Evolutionary conservation across 768 basidiomycete genomes (phyloP).

Genomic region (Auricularia sp.): DNA sequence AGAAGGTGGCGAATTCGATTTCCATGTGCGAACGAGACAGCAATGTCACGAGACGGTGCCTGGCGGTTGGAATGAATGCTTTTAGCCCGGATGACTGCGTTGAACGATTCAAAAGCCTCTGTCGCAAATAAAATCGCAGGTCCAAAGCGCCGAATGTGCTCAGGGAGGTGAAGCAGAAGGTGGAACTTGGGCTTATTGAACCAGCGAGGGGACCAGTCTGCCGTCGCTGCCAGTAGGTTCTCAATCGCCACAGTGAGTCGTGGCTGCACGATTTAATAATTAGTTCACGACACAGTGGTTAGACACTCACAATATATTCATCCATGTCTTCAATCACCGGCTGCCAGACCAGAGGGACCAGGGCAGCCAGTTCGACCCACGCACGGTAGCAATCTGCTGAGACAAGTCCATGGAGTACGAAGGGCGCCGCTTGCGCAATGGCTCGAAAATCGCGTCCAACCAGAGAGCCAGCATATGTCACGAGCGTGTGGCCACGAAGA

Average conservation of each 20-base stretch:
- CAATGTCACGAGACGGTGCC: conserved; percentile 25
- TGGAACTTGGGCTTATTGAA: conserved; percentile 39
- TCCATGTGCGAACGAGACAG: conserved; percentile 11
- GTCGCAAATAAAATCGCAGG: conserved; percentile 35
- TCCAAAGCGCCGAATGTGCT: conserved; percentile 29
- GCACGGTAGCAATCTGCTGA: neutral
- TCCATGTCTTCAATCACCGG: neutral
- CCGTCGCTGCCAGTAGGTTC: conserved; percentile 25
- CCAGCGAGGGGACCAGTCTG: conserved; percentile 21
- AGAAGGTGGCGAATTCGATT: conserved; percentile 20
- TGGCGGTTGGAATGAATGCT: conserved; percentile 27
- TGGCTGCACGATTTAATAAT: conserved; percentile 11
- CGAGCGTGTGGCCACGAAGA: conserved; percentile 22
- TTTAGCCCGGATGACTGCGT: conserved; percentile 23
- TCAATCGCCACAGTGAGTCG: conserved; percentile 22
- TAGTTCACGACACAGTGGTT: too few relatives aligned
- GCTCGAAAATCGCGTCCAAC: conserved; percentile 25
- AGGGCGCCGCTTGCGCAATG: conserved; percentile 18
- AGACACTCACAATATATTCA: neutral
- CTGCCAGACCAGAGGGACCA: neutral
- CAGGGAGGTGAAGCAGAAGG: conserved; percentile 26
- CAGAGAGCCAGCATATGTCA: conserved; percentile 28
- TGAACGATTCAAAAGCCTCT: conserved; percentile 20
- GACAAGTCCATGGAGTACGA: conserved; percentile 28
- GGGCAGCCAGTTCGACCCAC: neutral